These are phyloP conservation scores for Trifolium pratense DNA, from an alignment of 306 rosid genomes.

Conservation along the genomic window DNA sequence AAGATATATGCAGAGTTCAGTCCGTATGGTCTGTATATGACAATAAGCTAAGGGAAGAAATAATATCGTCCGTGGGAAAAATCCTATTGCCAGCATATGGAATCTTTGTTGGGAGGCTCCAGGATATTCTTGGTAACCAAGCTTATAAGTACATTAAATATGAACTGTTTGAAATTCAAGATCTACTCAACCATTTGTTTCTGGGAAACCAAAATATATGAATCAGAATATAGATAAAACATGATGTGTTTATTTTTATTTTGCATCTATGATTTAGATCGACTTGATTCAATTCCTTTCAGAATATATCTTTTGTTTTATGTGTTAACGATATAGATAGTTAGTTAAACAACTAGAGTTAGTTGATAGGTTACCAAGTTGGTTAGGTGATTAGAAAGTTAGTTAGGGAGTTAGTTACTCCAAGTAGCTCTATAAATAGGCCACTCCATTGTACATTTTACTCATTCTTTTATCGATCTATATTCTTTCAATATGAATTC, in stretches of 20 bases:
- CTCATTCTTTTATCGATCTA: too few relatives aligned
- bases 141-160: conserved; percentile 12
- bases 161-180: conserved; percentile 19
- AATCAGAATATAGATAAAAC: neutral
- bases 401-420: too few relatives aligned
- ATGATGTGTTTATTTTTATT: neutral
- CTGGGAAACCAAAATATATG: neutral
- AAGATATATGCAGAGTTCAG: conserved; percentile 22
- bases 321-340: too few relatives aligned
- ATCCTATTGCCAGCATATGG: conserved; percentile 5
- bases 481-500: too few relatives aligned
- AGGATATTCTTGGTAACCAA: conserved; percentile 1
- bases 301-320: too few relatives aligned
- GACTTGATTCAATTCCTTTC: neutral
- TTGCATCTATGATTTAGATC: neutral
- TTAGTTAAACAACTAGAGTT: too few relatives aligned
- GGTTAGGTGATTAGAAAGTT: too few relatives aligned
- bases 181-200: conserved; percentile 1
- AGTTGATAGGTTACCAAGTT: too few relatives aligned
- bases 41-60: neutral
- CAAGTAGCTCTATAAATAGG: too few relatives aligned
- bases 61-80: neutral
- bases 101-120: conserved; percentile 6
- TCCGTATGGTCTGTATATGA: neutral
- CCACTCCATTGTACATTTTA: too few relatives aligned